Evolutionary conservation across 768 basidiomycete species (phyloP), one percentile per base, ranked within the genome.

Genomic region (Trametes maxima): DNA sequence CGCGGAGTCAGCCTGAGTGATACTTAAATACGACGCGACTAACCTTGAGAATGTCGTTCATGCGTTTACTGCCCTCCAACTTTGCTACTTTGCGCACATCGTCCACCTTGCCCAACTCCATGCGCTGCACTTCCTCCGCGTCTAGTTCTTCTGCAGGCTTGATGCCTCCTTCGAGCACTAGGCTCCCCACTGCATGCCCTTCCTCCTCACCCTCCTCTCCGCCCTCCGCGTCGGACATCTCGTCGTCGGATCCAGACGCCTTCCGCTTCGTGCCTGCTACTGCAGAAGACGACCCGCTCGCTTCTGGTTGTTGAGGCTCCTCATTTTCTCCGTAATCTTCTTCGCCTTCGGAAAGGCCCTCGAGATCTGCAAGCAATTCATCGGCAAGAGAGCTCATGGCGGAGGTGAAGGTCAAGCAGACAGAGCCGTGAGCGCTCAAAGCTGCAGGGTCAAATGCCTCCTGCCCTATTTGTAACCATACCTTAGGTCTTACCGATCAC

Each of bases 61-160:
- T 92, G 59, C 86, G 84, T 75, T 89, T 94, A 74, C 94, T 92
- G 13, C 88, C 87, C 51, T 94, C 86, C 21, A 99, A 80, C 75
- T 91, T 95, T 3, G 97, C 94, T 40, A 99, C 87, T 65, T 88
- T 91, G 59, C 79, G 77, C 21, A 98, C 93, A 74, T 98, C 94
- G 68, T 90, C 89, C 52, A 98, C 83, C 25, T 75, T 79, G 12
- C 86, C 86, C 37, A 99, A 77, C 68, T 98, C 94, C 94, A 98
- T 98, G 68, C 87, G 85, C 69, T 94, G 90, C 33, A 98, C 97
- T 60, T 95, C 94, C 66, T 96, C 95, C 28, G 80, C 87, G 72
- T 98, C 95, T 45, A 98, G 79, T 76, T 99, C 95, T 40, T 98
- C 95, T n/a, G 95, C 94, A 14, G 96, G 96, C 66, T 85, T 86